These are phyloP conservation scores for Anthoceros angustus DNA, from an alignment of 225 moss, liverwort and hornwort genomes.

Conservation along the genomic window DNA sequence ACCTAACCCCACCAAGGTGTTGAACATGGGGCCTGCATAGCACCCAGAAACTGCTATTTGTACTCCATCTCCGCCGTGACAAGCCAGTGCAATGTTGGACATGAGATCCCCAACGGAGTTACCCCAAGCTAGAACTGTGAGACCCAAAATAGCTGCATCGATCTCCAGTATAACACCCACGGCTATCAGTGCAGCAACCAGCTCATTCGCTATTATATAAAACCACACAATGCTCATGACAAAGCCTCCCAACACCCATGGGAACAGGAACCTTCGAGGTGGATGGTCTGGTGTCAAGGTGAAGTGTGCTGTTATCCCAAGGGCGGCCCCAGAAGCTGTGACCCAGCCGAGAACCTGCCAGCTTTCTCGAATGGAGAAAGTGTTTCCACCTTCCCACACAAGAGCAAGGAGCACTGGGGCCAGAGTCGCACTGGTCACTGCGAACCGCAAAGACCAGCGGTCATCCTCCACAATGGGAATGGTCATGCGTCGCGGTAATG, in stretches of 20 bases:
- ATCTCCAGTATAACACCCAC: constrained; percentile 74
- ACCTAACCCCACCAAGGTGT: constrained; percentile 75
- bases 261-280: constrained; percentile 67
- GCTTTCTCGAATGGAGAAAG: constrained; percentile 41
- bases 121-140: constrained; percentile 97
- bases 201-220: constrained; percentile 89
- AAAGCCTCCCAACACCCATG: constrained; percentile 85
- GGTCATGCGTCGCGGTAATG: constrained; percentile 71
- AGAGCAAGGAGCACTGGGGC: constrained; percentile 59
- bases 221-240: constrained; percentile 99
- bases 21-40: constrained; percentile 98
- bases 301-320: constrained; percentile 36
- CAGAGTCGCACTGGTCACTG: constrained; percentile 56
- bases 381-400: constrained; percentile 74
- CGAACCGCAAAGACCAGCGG: constrained; percentile 69
- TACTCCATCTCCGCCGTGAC: constrained; percentile 52
- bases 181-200: constrained; percentile 72
- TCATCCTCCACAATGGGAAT: constrained; percentile 63
- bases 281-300: constrained; percentile 58
- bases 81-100: constrained; percentile 76
- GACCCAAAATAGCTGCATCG: constrained; percentile 73
- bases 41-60: constrained; percentile 93
- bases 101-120: constrained; percentile 90
- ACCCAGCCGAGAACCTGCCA: constrained; percentile 41
- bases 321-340: constrained; percentile 31